phyloP scores from a whole-genome alignment of 2,329 filamentous ascomycete genomes.

The Botrytis aclada region DNA sequence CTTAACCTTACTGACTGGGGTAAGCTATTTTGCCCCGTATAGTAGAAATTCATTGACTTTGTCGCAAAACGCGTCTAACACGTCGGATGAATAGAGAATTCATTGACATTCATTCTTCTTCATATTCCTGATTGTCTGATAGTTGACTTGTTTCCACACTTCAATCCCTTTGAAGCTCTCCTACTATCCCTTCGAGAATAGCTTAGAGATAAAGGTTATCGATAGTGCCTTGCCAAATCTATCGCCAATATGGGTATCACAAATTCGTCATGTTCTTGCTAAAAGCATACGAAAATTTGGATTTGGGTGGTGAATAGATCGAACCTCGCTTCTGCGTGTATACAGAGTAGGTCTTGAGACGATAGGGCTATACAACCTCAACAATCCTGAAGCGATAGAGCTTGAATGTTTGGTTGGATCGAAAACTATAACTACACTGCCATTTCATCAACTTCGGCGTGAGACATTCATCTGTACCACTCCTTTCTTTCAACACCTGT shows the following conservation, averaged over 20 bases:
- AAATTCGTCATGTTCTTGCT: neutral
- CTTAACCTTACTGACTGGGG: neutral
- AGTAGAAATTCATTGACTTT: neutral
- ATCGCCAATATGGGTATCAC: neutral
- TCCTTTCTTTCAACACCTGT: neutral
- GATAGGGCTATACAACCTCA: neutral
- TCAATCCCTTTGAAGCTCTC: neutral
- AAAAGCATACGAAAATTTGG: neutral
- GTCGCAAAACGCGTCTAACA: neutral
- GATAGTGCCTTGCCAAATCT: neutral
- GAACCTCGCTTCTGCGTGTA: neutral
- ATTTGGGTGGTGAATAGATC: neutral
- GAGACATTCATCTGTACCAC: neutral
- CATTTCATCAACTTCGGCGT: neutral
- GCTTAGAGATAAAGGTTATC: neutral
- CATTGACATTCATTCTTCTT: neutral
- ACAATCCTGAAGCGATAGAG: neutral
- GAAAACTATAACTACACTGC: neutral
- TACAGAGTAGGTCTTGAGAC: neutral
- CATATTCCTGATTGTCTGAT: neutral
- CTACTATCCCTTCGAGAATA: neutral
- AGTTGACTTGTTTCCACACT: neutral
- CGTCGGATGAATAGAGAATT: neutral
- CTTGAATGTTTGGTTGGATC: neutral
- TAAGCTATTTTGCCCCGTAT: neutral